Conservation (phyloP, 768 basidiomycete genomes). For the Auricularia sp. region DNA sequence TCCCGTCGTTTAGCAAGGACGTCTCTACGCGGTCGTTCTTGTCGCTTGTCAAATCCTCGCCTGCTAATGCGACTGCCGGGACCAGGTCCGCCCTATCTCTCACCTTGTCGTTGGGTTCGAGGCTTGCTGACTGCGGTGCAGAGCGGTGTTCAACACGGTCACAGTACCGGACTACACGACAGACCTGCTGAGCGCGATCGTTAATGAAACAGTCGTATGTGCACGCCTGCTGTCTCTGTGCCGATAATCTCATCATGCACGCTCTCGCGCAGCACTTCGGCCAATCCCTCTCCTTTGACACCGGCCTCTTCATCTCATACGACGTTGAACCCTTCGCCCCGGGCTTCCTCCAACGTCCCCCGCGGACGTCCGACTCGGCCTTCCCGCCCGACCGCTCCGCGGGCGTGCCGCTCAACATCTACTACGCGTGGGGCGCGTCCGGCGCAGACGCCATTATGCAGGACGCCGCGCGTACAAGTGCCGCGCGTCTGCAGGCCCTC, state of each 20-base stretch:
- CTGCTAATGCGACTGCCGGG: constrained; percentile 19
- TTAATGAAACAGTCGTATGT: constrained; percentile 34
- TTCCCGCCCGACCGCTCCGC: constrained; percentile 6
- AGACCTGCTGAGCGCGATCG: constrained; percentile 30
- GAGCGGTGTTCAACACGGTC: constrained; percentile 33
- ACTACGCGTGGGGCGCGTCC: constrained; percentile 36
- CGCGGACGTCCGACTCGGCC: neutral
- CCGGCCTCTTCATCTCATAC: constrained; percentile 32
- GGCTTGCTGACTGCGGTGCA: constrained; percentile 12
- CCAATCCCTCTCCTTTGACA: constrained; percentile 17
- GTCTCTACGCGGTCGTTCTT: constrained; percentile 32
- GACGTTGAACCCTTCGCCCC: constrained; percentile 11
- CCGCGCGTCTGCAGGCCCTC: constrained; percentile 26
- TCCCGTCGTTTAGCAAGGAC: constrained; percentile 30
- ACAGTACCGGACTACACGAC: constrained; percentile 29
- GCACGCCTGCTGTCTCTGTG: neutral
- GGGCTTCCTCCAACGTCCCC: neutral
- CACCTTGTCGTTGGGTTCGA: constrained; percentile 9
- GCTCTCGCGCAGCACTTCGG: neutral
- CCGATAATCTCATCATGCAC: too few relatives aligned
- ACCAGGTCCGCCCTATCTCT: constrained; percentile 20
- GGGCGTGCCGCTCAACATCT: constrained; percentile 38
- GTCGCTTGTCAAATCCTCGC: constrained; percentile 30
- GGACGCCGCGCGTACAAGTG: constrained; percentile 17
- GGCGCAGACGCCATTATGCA: constrained; percentile 32